A percentile compares a stretch with the other conserved stretches of the same genome.
Evolutionary conservation across 352 stramenopile species (phyloP).

Genomic region (Pythium plurisporium): DNA sequence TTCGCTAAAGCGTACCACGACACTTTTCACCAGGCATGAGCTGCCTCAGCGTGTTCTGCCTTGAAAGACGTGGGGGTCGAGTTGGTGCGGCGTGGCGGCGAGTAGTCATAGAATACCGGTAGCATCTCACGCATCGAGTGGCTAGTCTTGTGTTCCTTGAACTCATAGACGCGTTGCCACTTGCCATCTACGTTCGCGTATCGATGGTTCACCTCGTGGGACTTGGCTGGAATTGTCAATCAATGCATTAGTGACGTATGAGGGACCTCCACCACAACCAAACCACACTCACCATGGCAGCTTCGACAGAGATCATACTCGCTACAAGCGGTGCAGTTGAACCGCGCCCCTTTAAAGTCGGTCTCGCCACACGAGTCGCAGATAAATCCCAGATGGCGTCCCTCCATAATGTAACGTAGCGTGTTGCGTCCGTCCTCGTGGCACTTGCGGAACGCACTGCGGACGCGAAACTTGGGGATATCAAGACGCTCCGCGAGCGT

Average conservation of each 20-base stretch:
- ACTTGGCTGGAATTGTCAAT: constrained; percentile 35
- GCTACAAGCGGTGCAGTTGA: constrained; percentile 68
- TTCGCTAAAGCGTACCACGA: too few species aligned
- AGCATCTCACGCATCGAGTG: constrained; percentile 68
- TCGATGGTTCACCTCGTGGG: constrained; percentile 56
- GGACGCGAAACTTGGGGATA: constrained; percentile 76
- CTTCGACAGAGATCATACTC: constrained; percentile 71
- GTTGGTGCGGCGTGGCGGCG: not conserved
- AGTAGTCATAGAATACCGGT: constrained; percentile 64
- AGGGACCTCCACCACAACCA: too few species aligned
- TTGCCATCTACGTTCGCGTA: constrained; percentile 82
- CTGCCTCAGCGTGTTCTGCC: not conserved
- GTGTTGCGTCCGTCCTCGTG: constrained; percentile 57
- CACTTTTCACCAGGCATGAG: not conserved
- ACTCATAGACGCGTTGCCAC: constrained; percentile 74
- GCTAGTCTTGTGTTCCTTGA: constrained; percentile 51
- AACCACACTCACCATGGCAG: constrained; percentile 63
- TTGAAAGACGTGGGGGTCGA: not conserved
- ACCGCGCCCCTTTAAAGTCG: constrained; percentile 69
- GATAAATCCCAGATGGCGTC: constrained; percentile 74
- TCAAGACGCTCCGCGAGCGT: constrained; percentile 60
- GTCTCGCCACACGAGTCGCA: constrained; percentile 79
- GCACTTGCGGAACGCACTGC: constrained; percentile 79
- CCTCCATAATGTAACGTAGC: constrained; percentile 80
- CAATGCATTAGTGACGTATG: not conserved